Evolutionary conservation across 2,329 filamentous ascomycete genomes (phyloP), one percentile per base, ranked within the genome.

Genomic region (Fusarium torreyae): DNA sequence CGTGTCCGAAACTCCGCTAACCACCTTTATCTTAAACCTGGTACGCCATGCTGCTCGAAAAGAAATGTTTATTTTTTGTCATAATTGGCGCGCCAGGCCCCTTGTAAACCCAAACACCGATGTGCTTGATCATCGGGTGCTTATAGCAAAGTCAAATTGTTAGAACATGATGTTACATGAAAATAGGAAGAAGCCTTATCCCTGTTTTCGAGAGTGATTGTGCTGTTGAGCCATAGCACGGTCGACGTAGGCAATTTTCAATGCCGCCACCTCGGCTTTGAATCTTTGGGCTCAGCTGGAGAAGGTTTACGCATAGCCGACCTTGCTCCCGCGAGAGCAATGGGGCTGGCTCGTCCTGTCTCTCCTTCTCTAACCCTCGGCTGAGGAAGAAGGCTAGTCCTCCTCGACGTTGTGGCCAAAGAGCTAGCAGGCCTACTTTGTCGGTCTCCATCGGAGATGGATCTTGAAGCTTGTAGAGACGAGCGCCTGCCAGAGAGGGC

Each of bases 401-500:
- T 84, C 63, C 87, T 80, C 58, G 79, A 82, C 20, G 77, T 73
- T 4, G 80, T 78, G 8, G 87, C 85, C 44, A 90, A 73, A 5
- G 88, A 90, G 74, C 87, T 90, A 43, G 84, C 85, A 13, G 89
- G 84, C 31, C 88, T 83, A 75, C 78, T 71, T 70, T 77, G 24
- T 65, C 66, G 71, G 63, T 78, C 75, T 31, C 73, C 75, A 15
- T 76, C 73, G 11, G 68, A 63, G 62, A 79, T 74, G 63, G 82
- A 75, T 39, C 74, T 73, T 17, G 81, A 79, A 4, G 86, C 85
- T 56, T 89, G 86, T 26, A 88, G 75, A 1, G 87, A 89, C 7
- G 84, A 81, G 31, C 87, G 84, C 20, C 88, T 83, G 55, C 80
- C 84, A 40, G 78, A 78, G n/a, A 82, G 74, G 1, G 80, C 75